phyloP scores from a whole-genome alignment of 305 asterid species.

The Fraxinus floribunda region DNA sequence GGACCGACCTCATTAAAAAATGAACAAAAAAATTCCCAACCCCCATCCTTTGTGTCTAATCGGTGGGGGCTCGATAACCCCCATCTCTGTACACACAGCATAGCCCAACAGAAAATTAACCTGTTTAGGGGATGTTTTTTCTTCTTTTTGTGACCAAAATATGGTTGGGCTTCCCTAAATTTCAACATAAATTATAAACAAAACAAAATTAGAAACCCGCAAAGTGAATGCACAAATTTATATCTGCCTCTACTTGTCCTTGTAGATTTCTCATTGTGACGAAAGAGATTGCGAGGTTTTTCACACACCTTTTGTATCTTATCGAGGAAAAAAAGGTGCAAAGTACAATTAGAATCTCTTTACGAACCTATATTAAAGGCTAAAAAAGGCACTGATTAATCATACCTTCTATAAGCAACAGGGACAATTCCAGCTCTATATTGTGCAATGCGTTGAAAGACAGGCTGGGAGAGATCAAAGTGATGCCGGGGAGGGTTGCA shows the following conservation, averaged over 20 bases:
- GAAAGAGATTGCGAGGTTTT: neutral
- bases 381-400: neutral
- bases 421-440: slow-evolving; percentile 89
- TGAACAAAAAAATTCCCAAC: too few relatives aligned
- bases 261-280: too few relatives aligned
- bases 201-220: neutral
- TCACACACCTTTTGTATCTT: neutral
- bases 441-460: slow-evolving; percentile 82
- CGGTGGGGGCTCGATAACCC: too few relatives aligned
- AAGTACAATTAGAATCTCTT: neutral
- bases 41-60: too few relatives aligned
- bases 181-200: neutral
- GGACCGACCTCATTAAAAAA: too few relatives aligned
- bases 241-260: neutral
- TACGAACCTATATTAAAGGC: neutral
- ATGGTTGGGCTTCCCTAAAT: neutral
- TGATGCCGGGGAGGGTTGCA: slow-evolving; percentile 93
- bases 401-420: slow-evolving; percentile 75
- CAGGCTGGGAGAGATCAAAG: slow-evolving; percentile 86
- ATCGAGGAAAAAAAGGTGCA: neutral
- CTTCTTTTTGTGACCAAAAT: neutral
- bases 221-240: too few relatives aligned
- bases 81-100: too few relatives aligned
- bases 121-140: slow-evolving; percentile 11
- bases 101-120: neutral